Evolutionary conservation across 2,329 filamentous ascomycete genomes (phyloP), one percentile per base, ranked within the genome.

Genomic region (Trichocomaceae sp.): DNA sequence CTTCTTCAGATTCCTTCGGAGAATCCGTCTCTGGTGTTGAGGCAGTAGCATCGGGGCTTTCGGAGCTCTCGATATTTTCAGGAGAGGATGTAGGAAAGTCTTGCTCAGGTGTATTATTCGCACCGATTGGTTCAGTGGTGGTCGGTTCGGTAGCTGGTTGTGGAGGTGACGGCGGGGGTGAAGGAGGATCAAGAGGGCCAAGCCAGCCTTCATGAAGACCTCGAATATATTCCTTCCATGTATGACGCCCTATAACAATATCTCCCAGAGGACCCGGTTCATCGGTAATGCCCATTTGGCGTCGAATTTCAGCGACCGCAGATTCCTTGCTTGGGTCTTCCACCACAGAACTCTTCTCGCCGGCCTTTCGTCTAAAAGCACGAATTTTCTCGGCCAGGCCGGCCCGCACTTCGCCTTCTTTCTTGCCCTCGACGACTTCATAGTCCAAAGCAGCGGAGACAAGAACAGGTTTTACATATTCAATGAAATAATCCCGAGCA

Each of bases 171-270:
- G 67, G 64, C 23, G 66, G 61, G 19, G 64, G 60, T 39, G 63
- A 58, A 20, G 70, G 67, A 55, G 69, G 69, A 45, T 86, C 82
- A 44, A 95, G 75, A 7, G 93, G 90, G 0, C 93, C 92, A 22
- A 99, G 75, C 92, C 93, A 99, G 54, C 93, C 93, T 73, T 99
- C 93, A 69, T 99, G 93, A 61, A 97, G 68, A 46, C 93, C 93
- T 56, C 91, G 81, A 22, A 97, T 77, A 69, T 97, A 99, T 73
- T 99, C 93, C 74, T 96, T 99, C 93, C 93, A 99, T 9, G 92
- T 86, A 68, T 96, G 88, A 55, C 92, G 79, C 12, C 93, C 93
- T 63, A 99, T 83, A 17, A 97, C 84, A 50, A 99, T 79, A 67
- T 97, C 92, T 45, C 93, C 93, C 59, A 81, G 81, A 20, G 86